phyloP scores from a whole-genome alignment of 2,329 filamentous ascomycete genomes.

The Phoma sp. region DNA sequence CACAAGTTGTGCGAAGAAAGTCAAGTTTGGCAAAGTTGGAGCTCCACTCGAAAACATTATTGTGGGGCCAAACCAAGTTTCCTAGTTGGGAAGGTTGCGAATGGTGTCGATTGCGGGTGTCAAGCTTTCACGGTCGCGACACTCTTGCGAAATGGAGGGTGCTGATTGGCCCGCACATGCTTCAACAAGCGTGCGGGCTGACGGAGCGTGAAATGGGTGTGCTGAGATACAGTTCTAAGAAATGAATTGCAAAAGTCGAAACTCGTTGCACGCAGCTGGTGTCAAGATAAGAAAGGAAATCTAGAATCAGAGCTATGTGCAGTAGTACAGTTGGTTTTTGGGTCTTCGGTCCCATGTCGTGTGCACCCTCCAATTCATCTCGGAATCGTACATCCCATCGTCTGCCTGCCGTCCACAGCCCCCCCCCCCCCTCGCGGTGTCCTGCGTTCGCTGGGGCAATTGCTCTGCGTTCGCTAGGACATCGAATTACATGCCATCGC shows the following conservation, averaged over 20 bases:
- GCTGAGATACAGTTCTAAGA: not conserved
- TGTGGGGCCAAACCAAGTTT: not conserved
- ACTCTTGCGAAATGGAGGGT: not conserved
- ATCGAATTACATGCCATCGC: not conserved
- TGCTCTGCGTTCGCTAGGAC: too few relatives aligned
- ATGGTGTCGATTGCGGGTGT: not conserved
- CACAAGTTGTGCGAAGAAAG: not conserved
- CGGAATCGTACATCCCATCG: constrained; percentile 30
- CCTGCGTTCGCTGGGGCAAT: too few relatives aligned
- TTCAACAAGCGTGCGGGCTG: not conserved
- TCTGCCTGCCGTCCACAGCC: too few relatives aligned
- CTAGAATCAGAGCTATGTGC: constrained; percentile 50
- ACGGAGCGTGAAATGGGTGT: not conserved
- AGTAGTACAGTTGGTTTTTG: constrained; percentile 49
- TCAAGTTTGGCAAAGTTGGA: constrained; percentile 19
- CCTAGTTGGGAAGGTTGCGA: not conserved
- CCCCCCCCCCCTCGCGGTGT: too few relatives aligned
- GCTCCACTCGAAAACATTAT: constrained; percentile 30
- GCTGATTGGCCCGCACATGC: constrained; percentile 2
- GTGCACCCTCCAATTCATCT: constrained; percentile 24
- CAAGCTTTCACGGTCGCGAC: not conserved
- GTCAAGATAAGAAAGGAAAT: constrained; percentile 42
- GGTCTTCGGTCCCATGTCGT: constrained; percentile 24
- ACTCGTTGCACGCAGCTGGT: constrained; percentile 38
- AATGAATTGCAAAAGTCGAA: constrained; percentile 40